A percentile compares a stretch with the other conserved stretches of the same genome.
Evolutionary conservation across 352 stramenopile genomes (phyloP).

Genomic region (Phytopythium delawarense): DNA sequence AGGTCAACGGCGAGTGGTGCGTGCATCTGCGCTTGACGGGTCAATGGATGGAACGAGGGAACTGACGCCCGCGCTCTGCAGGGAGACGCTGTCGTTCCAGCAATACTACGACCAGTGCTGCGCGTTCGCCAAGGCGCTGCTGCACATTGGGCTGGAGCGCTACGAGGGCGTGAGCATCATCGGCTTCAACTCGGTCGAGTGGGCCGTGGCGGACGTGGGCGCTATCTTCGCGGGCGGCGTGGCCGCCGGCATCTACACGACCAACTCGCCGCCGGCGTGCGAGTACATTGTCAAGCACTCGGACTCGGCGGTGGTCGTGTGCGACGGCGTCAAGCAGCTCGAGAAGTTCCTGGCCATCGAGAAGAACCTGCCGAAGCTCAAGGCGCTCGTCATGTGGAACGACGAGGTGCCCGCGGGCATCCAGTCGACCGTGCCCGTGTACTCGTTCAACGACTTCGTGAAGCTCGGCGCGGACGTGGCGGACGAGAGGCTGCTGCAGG

Average conservation of each 20-base stretch:
- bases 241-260: slow-evolving; percentile 95
- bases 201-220: slow-evolving; percentile 90
- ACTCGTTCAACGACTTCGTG: slow-evolving; percentile 79
- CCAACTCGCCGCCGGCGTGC: slow-evolving; percentile 89
- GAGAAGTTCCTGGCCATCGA: slow-evolving; percentile 91
- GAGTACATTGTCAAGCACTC: slow-evolving; percentile 94
- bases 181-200: slow-evolving; percentile 91
- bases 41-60: no score
- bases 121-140: slow-evolving; percentile 76
- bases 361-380: slow-evolving; percentile 86
- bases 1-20: slow-evolving; percentile 70
- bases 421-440: slow-evolving; percentile 63
- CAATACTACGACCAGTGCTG: slow-evolving; percentile 76
- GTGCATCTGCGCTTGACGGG: slow-evolving; percentile 15
- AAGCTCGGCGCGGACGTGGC: slow-evolving; percentile 61
- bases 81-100: slow-evolving; percentile 61
- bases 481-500: slow-evolving; percentile 58
- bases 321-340: slow-evolving; percentile 90
- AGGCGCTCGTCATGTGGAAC: slow-evolving; percentile 94
- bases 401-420: slow-evolving; percentile 66
- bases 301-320: slow-evolving; percentile 90
- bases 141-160: slow-evolving; percentile 62
- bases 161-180: slow-evolving; percentile 88
- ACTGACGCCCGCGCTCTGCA: slow-evolving; percentile 8
- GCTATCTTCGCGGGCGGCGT: slow-evolving; percentile 92